Conservation (phyloP, 1,139 yeast species). For the Yamadazyma oceani region DNA sequence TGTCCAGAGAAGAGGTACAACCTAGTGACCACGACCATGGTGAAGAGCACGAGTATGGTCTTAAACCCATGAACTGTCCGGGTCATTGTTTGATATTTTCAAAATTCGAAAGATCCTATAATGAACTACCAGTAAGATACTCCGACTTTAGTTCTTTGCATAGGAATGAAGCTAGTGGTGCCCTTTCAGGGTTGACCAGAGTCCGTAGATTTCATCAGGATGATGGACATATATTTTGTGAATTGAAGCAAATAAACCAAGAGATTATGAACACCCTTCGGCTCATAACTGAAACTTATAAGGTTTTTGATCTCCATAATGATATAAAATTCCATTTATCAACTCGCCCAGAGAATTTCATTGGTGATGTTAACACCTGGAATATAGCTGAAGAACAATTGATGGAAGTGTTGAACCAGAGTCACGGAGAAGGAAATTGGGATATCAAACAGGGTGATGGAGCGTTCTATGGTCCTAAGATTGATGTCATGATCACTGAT, state of each 20-base stretch:
- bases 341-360: constrained; percentile 76
- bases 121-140: constrained; percentile 84
- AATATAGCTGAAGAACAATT: constrained; percentile 76
- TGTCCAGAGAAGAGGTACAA: constrained; percentile 26
- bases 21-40: constrained; percentile 19
- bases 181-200: constrained; percentile 89
- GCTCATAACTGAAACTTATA: constrained; percentile 75
- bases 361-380: constrained; percentile 87
- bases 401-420: constrained; percentile 58
- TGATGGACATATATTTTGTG: constrained; percentile 97
- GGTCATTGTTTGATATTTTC: constrained; percentile 92
- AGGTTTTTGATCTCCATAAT: constrained; percentile 64
- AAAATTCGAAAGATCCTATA: constrained; percentile 79
- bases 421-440: constrained; percentile 63
- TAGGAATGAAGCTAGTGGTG: constrained; percentile 94
- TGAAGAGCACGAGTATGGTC: constrained; percentile 66
- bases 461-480: constrained; percentile 96
- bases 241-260: constrained; percentile 70
- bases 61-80: constrained; percentile 99
- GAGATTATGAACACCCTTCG: constrained; percentile 78
- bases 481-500: constrained; percentile 84
- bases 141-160: constrained; percentile 95
- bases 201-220: constrained; percentile 98
- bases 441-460: constrained; percentile 87
- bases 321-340: constrained; percentile 74